These are phyloP conservation scores for Polygonum aviculare DNA, from an alignment of 148 eudicot species.

Conservation along the genomic window DNA sequence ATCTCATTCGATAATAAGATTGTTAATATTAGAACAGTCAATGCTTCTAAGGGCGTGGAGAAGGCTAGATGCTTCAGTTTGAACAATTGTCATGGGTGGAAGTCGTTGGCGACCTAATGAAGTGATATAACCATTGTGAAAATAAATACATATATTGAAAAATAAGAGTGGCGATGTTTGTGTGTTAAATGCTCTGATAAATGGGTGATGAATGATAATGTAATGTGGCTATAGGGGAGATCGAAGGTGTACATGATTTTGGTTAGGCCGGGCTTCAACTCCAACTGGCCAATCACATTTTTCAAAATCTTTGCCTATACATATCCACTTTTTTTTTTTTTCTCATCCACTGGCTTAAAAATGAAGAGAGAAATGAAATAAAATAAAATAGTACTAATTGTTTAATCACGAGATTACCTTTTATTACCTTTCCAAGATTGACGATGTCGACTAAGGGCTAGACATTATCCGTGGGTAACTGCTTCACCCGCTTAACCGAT, in stretches of 20 bases:
- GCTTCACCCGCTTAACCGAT: too few relatives aligned
- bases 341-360: not conserved
- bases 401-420: not conserved
- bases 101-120: too few relatives aligned
- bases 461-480: too few relatives aligned
- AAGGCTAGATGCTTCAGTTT: too few relatives aligned
- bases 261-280: not conserved
- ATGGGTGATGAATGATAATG: not conserved
- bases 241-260: not conserved
- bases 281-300: not conserved
- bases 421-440: not conserved
- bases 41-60: too few relatives aligned
- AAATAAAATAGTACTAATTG: not conserved
- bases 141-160: too few relatives aligned
- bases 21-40: too few relatives aligned
- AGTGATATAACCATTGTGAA: too few relatives aligned
- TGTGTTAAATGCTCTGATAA: conserved; percentile 4
- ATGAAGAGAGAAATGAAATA: not conserved
- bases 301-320: not conserved
- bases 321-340: too few relatives aligned
- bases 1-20: too few relatives aligned
- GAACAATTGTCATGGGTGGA: too few relatives aligned
- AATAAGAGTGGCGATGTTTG: not conserved
- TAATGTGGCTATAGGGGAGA: not conserved
- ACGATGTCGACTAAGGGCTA: not conserved